phyloP scores from a whole-genome alignment of 306 rosid species.

The Lupinus albus region DNA sequence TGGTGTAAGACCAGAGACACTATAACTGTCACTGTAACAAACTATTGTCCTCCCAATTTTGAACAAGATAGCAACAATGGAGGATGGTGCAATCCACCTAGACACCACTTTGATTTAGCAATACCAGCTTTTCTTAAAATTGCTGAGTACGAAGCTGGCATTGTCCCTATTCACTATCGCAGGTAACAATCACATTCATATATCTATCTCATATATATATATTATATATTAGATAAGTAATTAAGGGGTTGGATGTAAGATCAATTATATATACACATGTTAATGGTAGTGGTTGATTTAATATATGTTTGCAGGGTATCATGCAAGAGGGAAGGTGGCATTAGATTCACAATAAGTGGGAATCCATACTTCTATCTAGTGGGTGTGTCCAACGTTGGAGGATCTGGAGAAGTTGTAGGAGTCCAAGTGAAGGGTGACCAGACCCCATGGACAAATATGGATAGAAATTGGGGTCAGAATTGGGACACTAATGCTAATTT shows the following conservation, averaged over 20 bases:
- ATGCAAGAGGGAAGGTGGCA: constrained; percentile 53
- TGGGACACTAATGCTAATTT: constrained; percentile 66
- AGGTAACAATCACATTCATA: constrained; percentile 43
- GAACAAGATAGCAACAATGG: constrained; percentile 46
- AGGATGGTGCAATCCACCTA: constrained; percentile 93
- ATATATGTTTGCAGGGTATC: neutral
- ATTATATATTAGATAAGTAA: too few relatives aligned
- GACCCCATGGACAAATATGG: constrained; percentile 57
- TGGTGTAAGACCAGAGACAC: constrained; percentile 61
- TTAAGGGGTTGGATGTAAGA: too few relatives aligned
- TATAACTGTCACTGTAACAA: constrained; percentile 64
- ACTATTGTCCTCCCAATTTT: constrained; percentile 64
- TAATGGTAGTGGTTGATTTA: too few relatives aligned
- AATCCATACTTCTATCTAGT: constrained; percentile 29
- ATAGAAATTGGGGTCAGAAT: constrained; percentile 75
- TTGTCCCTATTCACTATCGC: constrained; percentile 69
- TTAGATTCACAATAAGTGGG: constrained; percentile 48
- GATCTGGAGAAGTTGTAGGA: constrained; percentile 64
- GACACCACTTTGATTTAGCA: constrained; percentile 74
- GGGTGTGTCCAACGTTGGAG: constrained; percentile 72
- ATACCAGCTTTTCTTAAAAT: constrained; percentile 62
- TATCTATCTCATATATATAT: too few relatives aligned
- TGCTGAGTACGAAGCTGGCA: constrained; percentile 59
- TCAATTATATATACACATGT: too few relatives aligned
- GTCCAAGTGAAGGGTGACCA: constrained; percentile 70